Base-by-base conservation (phyloP, 2,329 filamentous ascomycete genomes). In the Claviceps citrina region DNA sequence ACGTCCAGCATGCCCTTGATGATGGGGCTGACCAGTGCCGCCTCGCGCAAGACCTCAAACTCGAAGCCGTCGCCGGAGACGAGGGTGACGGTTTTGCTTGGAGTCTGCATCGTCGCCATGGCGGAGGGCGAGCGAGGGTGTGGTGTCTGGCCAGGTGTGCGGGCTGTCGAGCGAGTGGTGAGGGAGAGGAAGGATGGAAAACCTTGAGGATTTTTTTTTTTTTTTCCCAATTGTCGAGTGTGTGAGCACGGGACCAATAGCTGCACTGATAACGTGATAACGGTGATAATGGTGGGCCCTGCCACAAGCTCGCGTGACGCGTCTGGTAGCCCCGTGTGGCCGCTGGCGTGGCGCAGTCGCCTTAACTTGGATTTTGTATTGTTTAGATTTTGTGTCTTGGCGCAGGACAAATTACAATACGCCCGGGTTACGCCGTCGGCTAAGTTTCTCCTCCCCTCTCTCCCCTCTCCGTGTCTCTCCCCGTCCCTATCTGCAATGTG, bases 1-100 rank as follows among this genome's bases (percentile, higher is more conserved):
- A 77, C 73, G 51, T 84, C 78, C 44, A 89, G 64, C 73, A 84
- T 85, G 56, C 76, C 71, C 61, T 76, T 81, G 62, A 89, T 80
- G 43, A 78, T 72, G 26, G 76, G 76, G 49, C 80, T 82, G 52
- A 82, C 66, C 52, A 74, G 66, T 44, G 81, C 76, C 3, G 81
- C 78, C 37, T 82, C 78, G 40, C 81, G 76, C 41, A 81, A 66
- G 38, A 87, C 69, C 46, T 83, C 74, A 55, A 84, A 87, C 63
- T 85, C 81, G 56, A 76, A 85, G 50, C 74, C 80, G 58, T 89
- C 83, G 48, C 67, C 71, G 1, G 81, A 85, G 31, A 86, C 69
- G 39, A 89, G 73, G 5, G 83, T 87, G 47, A 87, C 72, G 59
- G 85, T 87, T 53, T 84, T 77, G 60, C 71, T 74, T 26, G 47